Evolutionary conservation across 345 rosid species (phyloP).

Genomic region (Eutrema japonicum): DNA sequence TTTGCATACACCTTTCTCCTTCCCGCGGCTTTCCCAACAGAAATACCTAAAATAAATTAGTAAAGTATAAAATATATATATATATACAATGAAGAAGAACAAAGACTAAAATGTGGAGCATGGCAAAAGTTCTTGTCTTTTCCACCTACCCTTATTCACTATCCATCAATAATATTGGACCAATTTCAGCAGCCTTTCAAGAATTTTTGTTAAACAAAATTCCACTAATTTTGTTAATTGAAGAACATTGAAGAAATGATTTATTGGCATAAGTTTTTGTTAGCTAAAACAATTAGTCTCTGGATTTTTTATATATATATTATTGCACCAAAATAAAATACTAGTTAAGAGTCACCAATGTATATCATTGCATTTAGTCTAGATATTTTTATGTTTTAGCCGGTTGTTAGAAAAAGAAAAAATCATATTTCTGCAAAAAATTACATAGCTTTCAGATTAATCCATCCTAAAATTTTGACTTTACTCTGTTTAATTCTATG

Average conservation of each 20-base stretch:
- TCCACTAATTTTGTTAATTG: not conserved
- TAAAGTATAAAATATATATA: not conserved
- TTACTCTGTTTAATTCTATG: not conserved
- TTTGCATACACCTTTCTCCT: conserved; percentile 36
- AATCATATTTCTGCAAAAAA: not conserved
- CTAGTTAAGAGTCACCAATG: not conserved
- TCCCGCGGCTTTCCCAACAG: conserved; percentile 45
- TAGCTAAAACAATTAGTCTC: no score
- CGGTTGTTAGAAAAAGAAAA: not conserved
- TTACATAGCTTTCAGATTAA: not conserved
- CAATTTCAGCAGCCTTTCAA: conserved; percentile 3
- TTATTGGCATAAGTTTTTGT: no score
- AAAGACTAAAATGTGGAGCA: conserved; percentile 20
- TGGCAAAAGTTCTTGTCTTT: conserved; percentile 9
- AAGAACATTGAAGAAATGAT: no score
- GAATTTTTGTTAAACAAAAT: no score
- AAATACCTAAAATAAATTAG: conserved; percentile 31
- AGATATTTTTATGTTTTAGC: not conserved
- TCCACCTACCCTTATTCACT: conserved; percentile 4
- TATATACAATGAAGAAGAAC: not conserved
- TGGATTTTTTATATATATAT: not conserved
- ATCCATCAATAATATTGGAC: not conserved
- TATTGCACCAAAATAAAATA: not conserved
- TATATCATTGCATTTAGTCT: not conserved
- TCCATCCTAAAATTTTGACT: not conserved